These are phyloP conservation scores for Ophiosphaerella herpotricha DNA, from an alignment of 2,329 filamentous ascomycete species.

Conservation along the genomic window DNA sequence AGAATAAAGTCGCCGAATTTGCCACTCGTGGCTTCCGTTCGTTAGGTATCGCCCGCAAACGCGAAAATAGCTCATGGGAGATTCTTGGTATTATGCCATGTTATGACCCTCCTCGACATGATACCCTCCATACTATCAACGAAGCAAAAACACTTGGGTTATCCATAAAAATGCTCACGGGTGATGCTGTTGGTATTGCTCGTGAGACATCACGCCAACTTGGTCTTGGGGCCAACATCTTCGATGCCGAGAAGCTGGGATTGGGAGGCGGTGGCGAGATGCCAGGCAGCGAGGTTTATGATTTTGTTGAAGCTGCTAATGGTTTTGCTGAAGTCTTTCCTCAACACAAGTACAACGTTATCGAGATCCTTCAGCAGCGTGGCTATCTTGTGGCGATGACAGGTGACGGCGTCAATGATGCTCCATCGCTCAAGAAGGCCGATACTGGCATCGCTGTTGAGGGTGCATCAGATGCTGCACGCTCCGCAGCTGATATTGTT, in stretches of 20 bases:
- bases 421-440: conserved; percentile 91
- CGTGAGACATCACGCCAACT: conserved; percentile 90
- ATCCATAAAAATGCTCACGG: conserved; percentile 95
- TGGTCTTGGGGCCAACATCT: conserved; percentile 89
- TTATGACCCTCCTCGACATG: conserved; percentile 87
- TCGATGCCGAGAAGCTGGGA: conserved; percentile 90
- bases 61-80: conserved; percentile 80
- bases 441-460: conserved; percentile 95
- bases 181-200: conserved; percentile 91
- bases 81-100: conserved; percentile 95
- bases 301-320: conserved; percentile 94
- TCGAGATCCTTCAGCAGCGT: conserved; percentile 91
- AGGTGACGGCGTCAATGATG: conserved; percentile 94
- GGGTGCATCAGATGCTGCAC: conserved; percentile 87
- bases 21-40: conserved; percentile 93
- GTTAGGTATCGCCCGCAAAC: conserved; percentile 89
- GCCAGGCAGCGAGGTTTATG: conserved; percentile 91
- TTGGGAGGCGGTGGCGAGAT: conserved; percentile 89
- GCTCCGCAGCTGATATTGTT: conserved; percentile 89
- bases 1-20: conserved; percentile 90
- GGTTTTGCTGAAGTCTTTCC: conserved; percentile 95
- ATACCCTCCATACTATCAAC: conserved; percentile 87
- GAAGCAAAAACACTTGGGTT: conserved; percentile 87
- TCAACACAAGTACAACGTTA: conserved; percentile 93
- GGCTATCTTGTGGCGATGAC: conserved; percentile 95